These are phyloP conservation scores for Neonectria magnoliae DNA, from an alignment of 2,329 filamentous ascomycete genomes.

Conservation along the genomic window DNA sequence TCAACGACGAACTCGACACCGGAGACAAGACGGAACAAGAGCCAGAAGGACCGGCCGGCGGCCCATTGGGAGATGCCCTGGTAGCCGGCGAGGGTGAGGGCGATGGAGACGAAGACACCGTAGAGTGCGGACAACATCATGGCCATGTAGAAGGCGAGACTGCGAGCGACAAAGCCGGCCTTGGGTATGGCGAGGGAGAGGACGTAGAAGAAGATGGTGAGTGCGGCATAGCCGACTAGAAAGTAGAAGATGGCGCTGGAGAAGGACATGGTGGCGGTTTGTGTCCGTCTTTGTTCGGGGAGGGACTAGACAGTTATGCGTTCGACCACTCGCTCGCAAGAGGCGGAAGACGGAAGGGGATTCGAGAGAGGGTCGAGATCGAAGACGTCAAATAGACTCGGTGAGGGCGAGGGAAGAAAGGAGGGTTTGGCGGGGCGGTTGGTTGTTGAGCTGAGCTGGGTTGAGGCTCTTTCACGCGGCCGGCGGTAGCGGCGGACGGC, in stretches of 20 bases:
- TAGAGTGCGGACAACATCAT: conserved; percentile 72
- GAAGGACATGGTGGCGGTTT: conserved; percentile 49
- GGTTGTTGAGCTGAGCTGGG: conserved; percentile 19
- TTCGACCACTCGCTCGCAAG: background rate
- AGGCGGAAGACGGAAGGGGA: background rate
- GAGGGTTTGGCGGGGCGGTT: conserved; percentile 22
- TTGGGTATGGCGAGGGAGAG: conserved; percentile 67
- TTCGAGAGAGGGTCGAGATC: background rate
- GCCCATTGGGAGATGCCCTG: conserved; percentile 88
- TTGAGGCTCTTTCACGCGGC: conserved; percentile 21
- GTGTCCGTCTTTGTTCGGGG: background rate
- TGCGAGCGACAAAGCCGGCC: conserved; percentile 75
- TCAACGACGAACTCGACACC: conserved; percentile 82
- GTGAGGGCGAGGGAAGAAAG: background rate
- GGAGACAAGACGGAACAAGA: conserved; percentile 76
- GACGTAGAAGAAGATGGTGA: conserved; percentile 68
- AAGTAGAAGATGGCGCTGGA: conserved; percentile 56
- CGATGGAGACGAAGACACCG: conserved; percentile 78
- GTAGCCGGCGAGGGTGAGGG: conserved; percentile 76
- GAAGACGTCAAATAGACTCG: background rate
- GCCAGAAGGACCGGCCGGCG: conserved; percentile 81
- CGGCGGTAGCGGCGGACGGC: conserved; percentile 21
- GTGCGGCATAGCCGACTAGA: conserved; percentile 60
- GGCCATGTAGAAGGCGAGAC: conserved; percentile 71
- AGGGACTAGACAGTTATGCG: background rate